These are phyloP conservation scores for Yamadazyma sp. DNA, from an alignment of 805 yeast genomes.

Conservation along the genomic window DNA sequence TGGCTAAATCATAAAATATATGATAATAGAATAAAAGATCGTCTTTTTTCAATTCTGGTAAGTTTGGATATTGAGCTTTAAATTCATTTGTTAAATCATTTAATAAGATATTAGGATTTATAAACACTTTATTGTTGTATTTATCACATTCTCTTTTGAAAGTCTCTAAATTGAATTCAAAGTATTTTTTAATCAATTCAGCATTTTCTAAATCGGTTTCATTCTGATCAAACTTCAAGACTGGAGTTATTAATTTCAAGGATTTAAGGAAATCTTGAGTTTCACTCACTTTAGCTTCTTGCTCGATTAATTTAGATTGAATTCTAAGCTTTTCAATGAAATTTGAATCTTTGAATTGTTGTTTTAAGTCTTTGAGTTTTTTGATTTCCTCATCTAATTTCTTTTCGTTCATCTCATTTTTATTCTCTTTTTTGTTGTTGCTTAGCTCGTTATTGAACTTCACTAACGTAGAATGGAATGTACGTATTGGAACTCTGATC, in stretches of 20 bases:
- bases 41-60: constrained; percentile 19
- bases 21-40: constrained; percentile 26
- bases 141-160: constrained; percentile 24
- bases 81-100: constrained; percentile 21
- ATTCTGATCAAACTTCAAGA: constrained; percentile 15
- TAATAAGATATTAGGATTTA: constrained; percentile 19
- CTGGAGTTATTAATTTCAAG: constrained; percentile 11
- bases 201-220: neutral
- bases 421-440: no score
- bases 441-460: no score
- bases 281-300: constrained; percentile 20
- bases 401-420: no score
- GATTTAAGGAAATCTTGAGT: constrained; percentile 13
- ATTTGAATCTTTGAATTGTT: constrained; percentile 19
- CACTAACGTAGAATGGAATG: no score
- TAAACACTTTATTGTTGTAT: constrained; percentile 8
- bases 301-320: constrained; percentile 19
- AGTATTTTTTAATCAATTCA: constrained; percentile 5
- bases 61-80: constrained; percentile 16
- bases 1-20: constrained; percentile 27
- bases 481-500: no score
- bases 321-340: constrained; percentile 23
- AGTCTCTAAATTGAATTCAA: constrained; percentile 20
- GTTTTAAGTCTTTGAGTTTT: constrained; percentile 22
- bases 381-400: constrained; percentile 19